These are phyloP conservation scores for Phytophthora tubulina DNA, from an alignment of 352 stramenopile species.

Conservation along the genomic window DNA sequence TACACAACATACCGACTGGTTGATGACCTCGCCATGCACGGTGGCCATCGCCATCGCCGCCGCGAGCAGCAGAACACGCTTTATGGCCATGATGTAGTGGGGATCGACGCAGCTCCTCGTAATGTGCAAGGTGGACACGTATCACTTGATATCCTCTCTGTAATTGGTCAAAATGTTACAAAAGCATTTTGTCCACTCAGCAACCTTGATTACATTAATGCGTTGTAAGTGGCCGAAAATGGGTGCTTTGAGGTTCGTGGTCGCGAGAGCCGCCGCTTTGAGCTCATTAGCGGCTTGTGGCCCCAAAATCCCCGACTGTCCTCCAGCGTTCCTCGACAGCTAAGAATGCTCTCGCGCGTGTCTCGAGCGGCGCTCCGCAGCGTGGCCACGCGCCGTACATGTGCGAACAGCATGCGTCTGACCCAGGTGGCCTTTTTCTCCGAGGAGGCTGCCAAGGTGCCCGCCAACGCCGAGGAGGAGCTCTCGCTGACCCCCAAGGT, in stretches of 20 bases:
- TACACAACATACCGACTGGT: conserved; percentile 64
- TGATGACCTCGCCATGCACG: conserved; percentile 65
- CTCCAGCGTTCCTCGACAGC: conserved; percentile 14
- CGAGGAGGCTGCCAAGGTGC: conserved; percentile 41
- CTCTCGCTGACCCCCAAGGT: conserved; percentile 81
- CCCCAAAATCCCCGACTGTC: conserved; percentile 33
- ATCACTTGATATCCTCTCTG: conserved; percentile 23
- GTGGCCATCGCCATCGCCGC: conserved; percentile 45
- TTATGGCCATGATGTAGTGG: conserved; percentile 40
- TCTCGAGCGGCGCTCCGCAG: conserved; percentile 73
- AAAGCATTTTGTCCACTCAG: conserved; percentile 24
- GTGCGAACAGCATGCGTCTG: conserved; percentile 51
- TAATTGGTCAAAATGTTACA: conserved; percentile 25
- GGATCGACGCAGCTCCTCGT: conserved; percentile 12
- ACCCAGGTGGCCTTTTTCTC: conserved; percentile 73
- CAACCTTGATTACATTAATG: not conserved
- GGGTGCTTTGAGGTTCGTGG: conserved; percentile 25
- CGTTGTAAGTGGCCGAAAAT: conserved; percentile 27
- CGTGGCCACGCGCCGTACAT: conserved; percentile 54
- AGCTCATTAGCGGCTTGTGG: conserved; percentile 33
- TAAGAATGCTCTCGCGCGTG: conserved; percentile 76
- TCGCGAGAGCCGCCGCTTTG: conserved; percentile 16
- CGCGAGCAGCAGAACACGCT: conserved; percentile 45
- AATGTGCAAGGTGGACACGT: conserved; percentile 35
- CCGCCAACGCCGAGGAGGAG: conserved; percentile 66